Evolutionary conservation across 768 basidiomycete species (phyloP).

Genomic region (Amanita rimosa): DNA sequence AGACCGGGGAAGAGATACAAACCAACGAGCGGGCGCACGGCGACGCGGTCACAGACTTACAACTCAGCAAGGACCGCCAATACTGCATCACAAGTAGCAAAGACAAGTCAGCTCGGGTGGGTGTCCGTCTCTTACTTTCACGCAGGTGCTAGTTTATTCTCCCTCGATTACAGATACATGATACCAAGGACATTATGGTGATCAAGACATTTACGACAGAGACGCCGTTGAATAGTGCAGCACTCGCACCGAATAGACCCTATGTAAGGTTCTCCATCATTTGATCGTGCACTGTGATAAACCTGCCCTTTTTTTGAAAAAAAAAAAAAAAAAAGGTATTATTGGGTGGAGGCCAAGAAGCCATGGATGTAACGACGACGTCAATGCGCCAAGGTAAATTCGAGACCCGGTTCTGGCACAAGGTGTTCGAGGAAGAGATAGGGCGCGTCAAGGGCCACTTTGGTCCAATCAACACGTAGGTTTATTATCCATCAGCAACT

Average conservation of each 20-base stretch:
- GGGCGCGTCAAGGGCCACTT: slow-evolving; percentile 98
- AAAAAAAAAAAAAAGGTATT: slow-evolving; percentile 57
- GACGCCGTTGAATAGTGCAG: slow-evolving; percentile 91
- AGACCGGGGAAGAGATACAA: slow-evolving; percentile 72
- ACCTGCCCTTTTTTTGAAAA: neutral
- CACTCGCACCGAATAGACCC: slow-evolving; percentile 72
- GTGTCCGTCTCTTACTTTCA: slow-evolving; percentile 15
- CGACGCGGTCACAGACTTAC: slow-evolving; percentile 85
- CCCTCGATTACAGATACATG: slow-evolving; percentile 52
- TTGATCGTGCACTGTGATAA: neutral
- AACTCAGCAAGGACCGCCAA: slow-evolving; percentile 79
- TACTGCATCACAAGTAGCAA: slow-evolving; percentile 97
- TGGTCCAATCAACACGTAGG: slow-evolving; percentile 91
- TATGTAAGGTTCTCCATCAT: slow-evolving; percentile 42
- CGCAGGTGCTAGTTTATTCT: neutral
- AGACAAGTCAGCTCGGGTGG: slow-evolving; percentile 89
- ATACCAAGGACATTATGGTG: slow-evolving; percentile 77
- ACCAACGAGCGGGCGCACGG: slow-evolving; percentile 84
- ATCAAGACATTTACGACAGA: slow-evolving; percentile 92
- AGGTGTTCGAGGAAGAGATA: slow-evolving; percentile 92
- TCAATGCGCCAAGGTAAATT: slow-evolving; percentile 93
- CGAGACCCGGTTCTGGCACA: slow-evolving; percentile 98
- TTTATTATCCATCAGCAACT: slow-evolving; percentile 10
- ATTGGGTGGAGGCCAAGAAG: slow-evolving; percentile 95
- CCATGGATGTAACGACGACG: slow-evolving; percentile 94